Conservation (phyloP, 306 rosid genomes). For the Quercus berberidifolia region DNA sequence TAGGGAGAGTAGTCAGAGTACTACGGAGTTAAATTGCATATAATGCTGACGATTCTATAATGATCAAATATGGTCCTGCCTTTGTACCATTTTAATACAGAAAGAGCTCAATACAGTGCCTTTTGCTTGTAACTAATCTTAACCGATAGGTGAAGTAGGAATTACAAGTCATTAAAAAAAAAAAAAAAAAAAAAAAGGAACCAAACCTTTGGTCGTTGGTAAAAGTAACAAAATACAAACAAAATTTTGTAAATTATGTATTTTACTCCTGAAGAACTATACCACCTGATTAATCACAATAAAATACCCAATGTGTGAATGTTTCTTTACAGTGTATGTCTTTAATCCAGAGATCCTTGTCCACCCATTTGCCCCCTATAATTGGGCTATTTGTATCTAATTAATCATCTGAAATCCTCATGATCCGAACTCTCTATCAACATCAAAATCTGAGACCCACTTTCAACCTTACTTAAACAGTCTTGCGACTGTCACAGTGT, state of each 20-base stretch:
- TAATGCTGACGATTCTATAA: too few relatives aligned
- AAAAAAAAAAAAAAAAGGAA: neutral
- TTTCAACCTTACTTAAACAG: neutral
- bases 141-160: neutral
- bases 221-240: neutral
- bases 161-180: neutral
- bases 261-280: neutral
- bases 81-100: neutral
- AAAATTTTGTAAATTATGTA: conserved; percentile 8
- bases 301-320: neutral
- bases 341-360: conserved; percentile 1
- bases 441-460: conserved; percentile 1
- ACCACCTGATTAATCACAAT: neutral
- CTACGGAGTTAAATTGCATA: too few relatives aligned
- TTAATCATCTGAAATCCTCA: neutral
- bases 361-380: conserved; percentile 6
- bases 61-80: too few relatives aligned
- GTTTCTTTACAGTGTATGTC: conserved; percentile 14
- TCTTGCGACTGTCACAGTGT: neutral
- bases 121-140: neutral
- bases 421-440: neutral
- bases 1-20: too few relatives aligned
- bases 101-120: neutral
- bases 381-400: neutral
- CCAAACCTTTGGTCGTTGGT: neutral